Conservation (phyloP, 2,329 filamentous ascomycete species). For the Trichoderma koningiopsis region DNA sequence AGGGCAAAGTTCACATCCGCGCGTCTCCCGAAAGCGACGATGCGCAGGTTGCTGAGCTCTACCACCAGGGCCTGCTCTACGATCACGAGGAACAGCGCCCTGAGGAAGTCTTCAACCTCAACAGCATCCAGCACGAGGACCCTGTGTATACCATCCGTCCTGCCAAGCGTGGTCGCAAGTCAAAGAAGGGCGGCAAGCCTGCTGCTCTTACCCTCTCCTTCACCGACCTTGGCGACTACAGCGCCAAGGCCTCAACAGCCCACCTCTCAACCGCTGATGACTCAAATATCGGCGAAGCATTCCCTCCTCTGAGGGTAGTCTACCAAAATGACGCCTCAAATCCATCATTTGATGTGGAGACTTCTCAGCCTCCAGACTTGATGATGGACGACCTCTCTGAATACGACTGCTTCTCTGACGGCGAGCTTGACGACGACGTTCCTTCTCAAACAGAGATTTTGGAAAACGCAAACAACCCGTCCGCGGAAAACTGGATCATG, state of each 20-base stretch:
- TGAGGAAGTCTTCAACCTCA: conserved; percentile 43
- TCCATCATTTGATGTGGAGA: conserved; percentile 40
- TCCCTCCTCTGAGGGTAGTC: conserved; percentile 43
- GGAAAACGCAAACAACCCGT: conserved; percentile 34
- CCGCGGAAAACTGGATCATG: conserved; percentile 46
- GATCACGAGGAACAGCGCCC: conserved; percentile 42
- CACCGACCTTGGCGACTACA: conserved; percentile 45
- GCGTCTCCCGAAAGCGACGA: conserved; percentile 35
- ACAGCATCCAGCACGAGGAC: conserved; percentile 43
- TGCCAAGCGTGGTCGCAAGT: conserved; percentile 39
- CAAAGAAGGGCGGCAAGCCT: conserved; percentile 32
- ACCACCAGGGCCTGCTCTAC: conserved; percentile 49
- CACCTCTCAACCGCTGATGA: conserved; percentile 35
- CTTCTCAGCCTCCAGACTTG: conserved; percentile 42
- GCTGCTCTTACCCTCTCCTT: conserved; percentile 47
- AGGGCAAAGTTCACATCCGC: conserved; percentile 34
- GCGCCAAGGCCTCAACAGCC: conserved; percentile 37
- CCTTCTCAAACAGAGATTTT: conserved; percentile 38
- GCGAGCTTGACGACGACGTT: conserved; percentile 38
- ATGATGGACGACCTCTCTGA: conserved; percentile 40
- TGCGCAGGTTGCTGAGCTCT: conserved; percentile 45
- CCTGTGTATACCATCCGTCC: conserved; percentile 44
- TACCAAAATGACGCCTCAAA: conserved; percentile 43
- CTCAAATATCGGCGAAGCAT: conserved; percentile 29
- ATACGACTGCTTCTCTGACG: conserved; percentile 43